A percentile compares a stretch with the other conserved stretches of the same genome.
phyloP scores from a whole-genome alignment of 225 moss, liverwort and hornwort species.

The Antitrichia curtipendula region DNA sequence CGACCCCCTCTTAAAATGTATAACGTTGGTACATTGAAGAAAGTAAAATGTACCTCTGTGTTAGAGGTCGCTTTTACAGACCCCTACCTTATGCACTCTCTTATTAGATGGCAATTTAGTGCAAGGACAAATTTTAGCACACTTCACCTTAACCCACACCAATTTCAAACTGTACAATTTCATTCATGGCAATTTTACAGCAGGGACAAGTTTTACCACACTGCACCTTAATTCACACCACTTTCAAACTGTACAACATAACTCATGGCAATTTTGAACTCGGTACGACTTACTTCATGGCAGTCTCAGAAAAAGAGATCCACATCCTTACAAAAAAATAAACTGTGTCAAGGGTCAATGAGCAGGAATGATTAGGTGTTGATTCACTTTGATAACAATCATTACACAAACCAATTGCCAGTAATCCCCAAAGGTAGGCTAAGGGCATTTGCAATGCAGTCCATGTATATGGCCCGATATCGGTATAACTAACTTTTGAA shows the following conservation, averaged over 20 bases:
- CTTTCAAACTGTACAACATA: neutral
- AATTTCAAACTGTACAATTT: neutral
- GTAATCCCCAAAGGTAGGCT: no score
- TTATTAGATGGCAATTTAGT: neutral
- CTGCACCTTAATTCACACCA: neutral
- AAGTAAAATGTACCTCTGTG: no score
- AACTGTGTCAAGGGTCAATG: neutral
- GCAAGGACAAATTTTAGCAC: neutral
- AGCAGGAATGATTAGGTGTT: neutral
- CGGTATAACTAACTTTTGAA: no score
- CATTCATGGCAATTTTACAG: neutral
- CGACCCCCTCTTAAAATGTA: no score
- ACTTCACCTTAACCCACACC: neutral
- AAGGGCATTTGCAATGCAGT: no score
- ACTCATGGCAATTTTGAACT: neutral
- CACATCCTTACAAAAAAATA: no score
- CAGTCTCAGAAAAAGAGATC: neutral
- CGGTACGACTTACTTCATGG: neutral
- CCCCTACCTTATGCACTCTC: neutral
- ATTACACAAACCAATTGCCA: no score
- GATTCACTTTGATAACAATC: neutral
- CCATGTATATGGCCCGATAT: no score
- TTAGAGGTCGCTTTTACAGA: no score
- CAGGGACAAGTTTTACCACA: neutral
- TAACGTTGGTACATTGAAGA: no score